A percentile compares a stretch with the other conserved stretches of the same genome.
phyloP scores from a whole-genome alignment of 2,329 filamentous ascomycete species.

The Dryadomyces quercivorus region DNA sequence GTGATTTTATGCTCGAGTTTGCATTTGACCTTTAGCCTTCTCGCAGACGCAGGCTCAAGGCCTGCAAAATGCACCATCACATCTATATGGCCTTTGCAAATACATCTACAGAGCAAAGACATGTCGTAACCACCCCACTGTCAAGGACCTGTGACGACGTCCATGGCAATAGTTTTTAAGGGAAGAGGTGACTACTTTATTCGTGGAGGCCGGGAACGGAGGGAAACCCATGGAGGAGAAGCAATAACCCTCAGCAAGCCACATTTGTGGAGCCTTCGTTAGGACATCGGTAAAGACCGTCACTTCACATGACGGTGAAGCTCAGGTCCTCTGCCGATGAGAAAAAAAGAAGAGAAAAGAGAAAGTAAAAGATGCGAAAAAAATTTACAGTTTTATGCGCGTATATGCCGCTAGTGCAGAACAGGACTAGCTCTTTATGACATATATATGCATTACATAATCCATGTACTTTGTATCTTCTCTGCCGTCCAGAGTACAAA shows the following conservation, averaged over 20 bases:
- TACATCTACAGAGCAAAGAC: no score
- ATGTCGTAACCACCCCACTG: conserved; percentile 42
- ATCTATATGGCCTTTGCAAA: no score
- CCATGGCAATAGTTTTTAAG: conserved; percentile 30
- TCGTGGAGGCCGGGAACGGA: conserved; percentile 44
- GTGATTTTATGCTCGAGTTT: no score
- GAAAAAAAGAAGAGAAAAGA: conserved; percentile 14
- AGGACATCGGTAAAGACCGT: conserved; percentile 20
- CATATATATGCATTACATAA: neutral
- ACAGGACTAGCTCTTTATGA: neutral
- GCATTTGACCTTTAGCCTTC: no score
- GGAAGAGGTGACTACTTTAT: conserved; percentile 29
- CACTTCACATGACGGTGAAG: conserved; percentile 40
- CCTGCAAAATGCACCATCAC: no score
- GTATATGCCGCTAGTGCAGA: neutral
- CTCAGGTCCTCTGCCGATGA: conserved; percentile 14
- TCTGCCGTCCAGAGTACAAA: no score
- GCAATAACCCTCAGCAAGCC: conserved; percentile 41
- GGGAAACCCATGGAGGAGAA: conserved; percentile 32
- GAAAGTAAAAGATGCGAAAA: neutral
- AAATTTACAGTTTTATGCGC: conserved; percentile 1
- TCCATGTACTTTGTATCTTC: no score
- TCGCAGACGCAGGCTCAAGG: no score
- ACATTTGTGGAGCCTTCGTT: conserved; percentile 38
- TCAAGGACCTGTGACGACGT: conserved; percentile 30